phyloP scores from a whole-genome alignment of 148 eudicot genomes.

The Linanthus parryae region DNA sequence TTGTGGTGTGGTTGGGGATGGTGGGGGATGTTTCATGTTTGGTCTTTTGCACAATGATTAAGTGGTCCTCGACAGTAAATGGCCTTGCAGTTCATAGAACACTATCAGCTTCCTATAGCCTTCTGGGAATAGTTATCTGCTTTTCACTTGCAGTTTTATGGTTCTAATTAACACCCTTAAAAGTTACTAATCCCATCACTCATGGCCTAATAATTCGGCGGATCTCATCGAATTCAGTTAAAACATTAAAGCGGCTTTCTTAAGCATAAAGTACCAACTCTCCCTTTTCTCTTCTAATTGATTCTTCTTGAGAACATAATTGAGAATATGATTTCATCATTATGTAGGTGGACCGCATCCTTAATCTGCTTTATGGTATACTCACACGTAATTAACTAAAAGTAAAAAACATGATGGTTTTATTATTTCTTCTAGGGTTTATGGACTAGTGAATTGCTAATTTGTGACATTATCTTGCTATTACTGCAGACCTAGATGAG shows the following conservation, averaged over 20 bases:
- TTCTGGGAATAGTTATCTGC: background rate
- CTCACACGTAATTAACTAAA: background rate
- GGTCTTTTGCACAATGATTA: constrained; percentile 2
- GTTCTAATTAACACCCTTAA: background rate
- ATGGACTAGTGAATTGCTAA: background rate
- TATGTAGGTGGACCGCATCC: background rate
- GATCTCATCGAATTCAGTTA: background rate
- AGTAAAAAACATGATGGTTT: background rate
- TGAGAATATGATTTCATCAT: background rate
- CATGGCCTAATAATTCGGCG: background rate
- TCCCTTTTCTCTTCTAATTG: background rate
- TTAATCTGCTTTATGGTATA: background rate
- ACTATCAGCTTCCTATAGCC: background rate
- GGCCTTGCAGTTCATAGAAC: background rate
- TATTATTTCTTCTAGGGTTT: no score
- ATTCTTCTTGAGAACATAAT: background rate
- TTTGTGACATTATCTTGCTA: no score
- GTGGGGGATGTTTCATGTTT: constrained; percentile 8
- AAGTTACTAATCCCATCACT: constrained; percentile 6
- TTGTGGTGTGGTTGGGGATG: background rate
- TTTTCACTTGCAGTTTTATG: background rate
- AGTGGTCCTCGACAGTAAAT: background rate
- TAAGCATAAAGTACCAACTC: background rate
- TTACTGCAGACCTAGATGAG: constrained; percentile 54
- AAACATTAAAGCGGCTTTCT: background rate